Conservation (phyloP, 2,329 filamentous ascomycete genomes). For the Juglanconis juglandina region DNA sequence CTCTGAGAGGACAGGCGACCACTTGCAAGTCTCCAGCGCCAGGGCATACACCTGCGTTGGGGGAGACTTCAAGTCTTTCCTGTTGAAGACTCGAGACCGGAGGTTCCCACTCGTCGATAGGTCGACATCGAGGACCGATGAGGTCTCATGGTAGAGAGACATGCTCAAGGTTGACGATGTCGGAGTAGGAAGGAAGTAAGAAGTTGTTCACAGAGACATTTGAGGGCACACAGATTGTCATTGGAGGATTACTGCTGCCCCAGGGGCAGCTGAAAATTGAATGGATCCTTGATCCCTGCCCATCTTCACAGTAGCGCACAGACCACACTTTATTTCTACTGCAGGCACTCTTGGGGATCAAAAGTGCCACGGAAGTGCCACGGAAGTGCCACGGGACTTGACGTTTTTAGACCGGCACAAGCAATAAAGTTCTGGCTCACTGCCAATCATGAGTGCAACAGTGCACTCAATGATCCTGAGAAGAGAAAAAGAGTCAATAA, state of each 20-base stretch:
- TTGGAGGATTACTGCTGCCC: too few species aligned
- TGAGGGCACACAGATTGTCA: too few species aligned
- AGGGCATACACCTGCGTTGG: slow-evolving; percentile 84
- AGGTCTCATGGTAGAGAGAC: slow-evolving; percentile 94
- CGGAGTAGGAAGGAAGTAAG: not conserved
- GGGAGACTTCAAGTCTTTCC: slow-evolving; percentile 70
- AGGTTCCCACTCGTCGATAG: slow-evolving; percentile 73
- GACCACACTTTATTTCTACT: too few species aligned
- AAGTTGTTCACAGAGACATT: too few species aligned
- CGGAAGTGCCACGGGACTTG: too few species aligned
- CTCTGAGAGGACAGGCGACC: slow-evolving; percentile 80
- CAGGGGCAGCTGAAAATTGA: too few species aligned
- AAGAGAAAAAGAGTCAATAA: not conserved
- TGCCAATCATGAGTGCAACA: not conserved
- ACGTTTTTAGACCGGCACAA: too few species aligned
- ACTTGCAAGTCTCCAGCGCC: slow-evolving; percentile 83
- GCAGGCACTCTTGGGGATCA: too few species aligned
- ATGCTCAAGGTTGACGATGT: slow-evolving; percentile 45
- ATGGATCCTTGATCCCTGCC: too few species aligned
- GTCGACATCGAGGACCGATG: slow-evolving; percentile 64
- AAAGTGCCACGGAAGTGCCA: too few species aligned
- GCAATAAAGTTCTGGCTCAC: not conserved
- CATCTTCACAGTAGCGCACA: too few species aligned
- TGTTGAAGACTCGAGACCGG: slow-evolving; percentile 78
- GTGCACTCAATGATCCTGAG: not conserved